phyloP scores from a whole-genome alignment of 768 basidiomycete genomes.

The Podaxis pistillaris region DNA sequence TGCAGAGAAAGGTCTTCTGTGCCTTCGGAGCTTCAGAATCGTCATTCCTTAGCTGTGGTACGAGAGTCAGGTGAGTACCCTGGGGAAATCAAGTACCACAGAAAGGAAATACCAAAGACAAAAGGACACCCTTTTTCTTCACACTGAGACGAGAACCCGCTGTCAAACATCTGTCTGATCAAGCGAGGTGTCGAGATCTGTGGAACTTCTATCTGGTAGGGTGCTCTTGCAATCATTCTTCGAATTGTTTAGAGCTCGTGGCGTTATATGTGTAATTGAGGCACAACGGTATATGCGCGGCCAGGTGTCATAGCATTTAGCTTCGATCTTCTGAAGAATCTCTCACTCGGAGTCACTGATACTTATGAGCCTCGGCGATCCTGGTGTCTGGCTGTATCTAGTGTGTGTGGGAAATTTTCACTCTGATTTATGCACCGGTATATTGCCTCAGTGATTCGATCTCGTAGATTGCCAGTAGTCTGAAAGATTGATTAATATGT shows the following conservation, averaged over 20 bases:
- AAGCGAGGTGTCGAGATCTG: neutral
- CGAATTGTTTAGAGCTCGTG: neutral
- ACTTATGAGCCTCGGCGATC: neutral
- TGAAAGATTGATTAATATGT: neutral
- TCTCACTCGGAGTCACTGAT: neutral
- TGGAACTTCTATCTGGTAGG: no score
- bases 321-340: neutral
- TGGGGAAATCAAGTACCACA: neutral
- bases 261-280: neutral
- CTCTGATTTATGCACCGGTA: no score
- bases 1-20: neutral
- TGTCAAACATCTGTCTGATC: neutral
- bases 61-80: neutral
- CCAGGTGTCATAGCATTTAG: neutral
- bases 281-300: neutral
- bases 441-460: neutral
- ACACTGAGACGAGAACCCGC: neutral
- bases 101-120: neutral
- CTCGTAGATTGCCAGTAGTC: neutral
- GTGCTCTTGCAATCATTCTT: neutral
- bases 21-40: neutral
- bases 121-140: neutral
- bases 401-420: neutral
- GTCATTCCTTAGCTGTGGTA: neutral
- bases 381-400: neutral